Percentiles rank a stretch among this genome's conserved stretches.
Evolutionary conservation across 768 basidiomycete species (phyloP).

Genomic region (Gymnopilus dilepis): DNA sequence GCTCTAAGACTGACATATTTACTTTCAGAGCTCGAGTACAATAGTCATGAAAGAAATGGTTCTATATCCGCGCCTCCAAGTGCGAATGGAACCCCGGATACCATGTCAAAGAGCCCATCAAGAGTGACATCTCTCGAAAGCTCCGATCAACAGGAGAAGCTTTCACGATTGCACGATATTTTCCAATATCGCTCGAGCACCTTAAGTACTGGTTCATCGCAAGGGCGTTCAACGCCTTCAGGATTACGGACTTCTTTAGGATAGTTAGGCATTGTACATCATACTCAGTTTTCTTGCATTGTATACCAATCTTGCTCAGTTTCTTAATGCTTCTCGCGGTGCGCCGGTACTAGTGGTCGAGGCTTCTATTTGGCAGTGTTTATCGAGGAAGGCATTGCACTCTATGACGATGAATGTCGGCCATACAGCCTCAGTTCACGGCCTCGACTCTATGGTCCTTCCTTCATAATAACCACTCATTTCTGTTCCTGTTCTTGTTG

Average conservation of each 20-base stretch:
- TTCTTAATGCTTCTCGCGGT: no score
- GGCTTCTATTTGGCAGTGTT: slow-evolving; percentile 10
- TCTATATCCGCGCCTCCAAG: slow-evolving; percentile 3
- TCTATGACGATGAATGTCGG: slow-evolving; percentile 1
- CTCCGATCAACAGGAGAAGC: slow-evolving; percentile 59
- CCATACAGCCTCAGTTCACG: neutral
- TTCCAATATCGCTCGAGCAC: slow-evolving; percentile 85
- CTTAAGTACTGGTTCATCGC: slow-evolving; percentile 51
- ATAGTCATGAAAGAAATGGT: slow-evolving; percentile 39
- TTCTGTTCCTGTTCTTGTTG: slow-evolving; percentile 9
- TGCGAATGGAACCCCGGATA: slow-evolving; percentile 34
- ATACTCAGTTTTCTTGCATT: slow-evolving; percentile 11
- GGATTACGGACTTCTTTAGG: slow-evolving; percentile 38
- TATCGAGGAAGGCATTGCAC: slow-evolving; percentile 4
- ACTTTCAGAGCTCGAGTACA: slow-evolving; percentile 65
- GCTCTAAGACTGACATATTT: slow-evolving; percentile 23
- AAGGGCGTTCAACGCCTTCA: slow-evolving; percentile 35
- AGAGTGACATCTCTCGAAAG: slow-evolving; percentile 25
- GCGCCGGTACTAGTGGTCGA: neutral
- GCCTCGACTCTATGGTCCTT: neutral
- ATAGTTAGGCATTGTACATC: slow-evolving; percentile 24
- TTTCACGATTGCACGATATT: slow-evolving; percentile 78
- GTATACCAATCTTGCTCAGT: neutral
- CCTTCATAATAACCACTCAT: slow-evolving; percentile 1
- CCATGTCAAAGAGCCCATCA: slow-evolving; percentile 31